Conservation (phyloP, 179 eudicot species). For the Camellia oleifera region DNA sequence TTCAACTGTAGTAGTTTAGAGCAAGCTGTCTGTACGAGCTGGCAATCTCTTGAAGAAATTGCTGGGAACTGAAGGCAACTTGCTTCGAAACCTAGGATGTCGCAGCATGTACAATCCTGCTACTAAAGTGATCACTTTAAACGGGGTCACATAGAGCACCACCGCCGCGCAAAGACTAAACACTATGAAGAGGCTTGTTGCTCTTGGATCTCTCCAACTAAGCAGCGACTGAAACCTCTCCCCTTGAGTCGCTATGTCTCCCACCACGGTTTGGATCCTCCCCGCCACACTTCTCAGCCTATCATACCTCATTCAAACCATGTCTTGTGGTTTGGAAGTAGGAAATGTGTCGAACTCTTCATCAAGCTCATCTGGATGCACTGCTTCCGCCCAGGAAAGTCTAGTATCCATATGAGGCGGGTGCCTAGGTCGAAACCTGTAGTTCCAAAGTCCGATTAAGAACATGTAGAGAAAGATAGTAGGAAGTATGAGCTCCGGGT, state of each 20-base stretch:
- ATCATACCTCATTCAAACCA: slow-evolving; percentile 38
- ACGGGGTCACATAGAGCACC: slow-evolving; percentile 30
- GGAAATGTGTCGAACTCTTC: slow-evolving; percentile 45
- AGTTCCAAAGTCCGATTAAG: slow-evolving; percentile 40
- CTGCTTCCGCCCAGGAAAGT: slow-evolving; percentile 40
- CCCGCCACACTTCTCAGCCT: slow-evolving; percentile 38
- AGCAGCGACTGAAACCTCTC: slow-evolving; percentile 32
- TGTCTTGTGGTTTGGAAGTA: slow-evolving; percentile 24
- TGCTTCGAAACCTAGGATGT: slow-evolving; percentile 37
- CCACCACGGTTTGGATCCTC: slow-evolving; percentile 36
- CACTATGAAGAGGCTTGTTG: slow-evolving; percentile 30
- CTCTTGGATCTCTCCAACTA: slow-evolving; percentile 39
- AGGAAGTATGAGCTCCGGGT: slow-evolving; percentile 39
- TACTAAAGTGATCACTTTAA: slow-evolving; percentile 24
- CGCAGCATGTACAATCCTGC: slow-evolving; percentile 29
- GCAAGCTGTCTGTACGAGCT: slow-evolving; percentile 32
- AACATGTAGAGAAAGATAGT: slow-evolving; percentile 37
- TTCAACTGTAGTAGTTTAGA: slow-evolving; percentile 6
- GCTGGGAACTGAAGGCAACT: slow-evolving; percentile 34
- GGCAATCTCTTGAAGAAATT: slow-evolving; percentile 39
- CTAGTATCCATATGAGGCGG: slow-evolving; percentile 39
- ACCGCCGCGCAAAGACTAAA: slow-evolving; percentile 31
- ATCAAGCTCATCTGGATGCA: slow-evolving; percentile 36
- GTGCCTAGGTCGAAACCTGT: slow-evolving; percentile 32
- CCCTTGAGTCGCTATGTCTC: slow-evolving; percentile 44